Conservation (phyloP, 2,329 filamentous ascomycete species). For the Cercospora janseana region DNA sequence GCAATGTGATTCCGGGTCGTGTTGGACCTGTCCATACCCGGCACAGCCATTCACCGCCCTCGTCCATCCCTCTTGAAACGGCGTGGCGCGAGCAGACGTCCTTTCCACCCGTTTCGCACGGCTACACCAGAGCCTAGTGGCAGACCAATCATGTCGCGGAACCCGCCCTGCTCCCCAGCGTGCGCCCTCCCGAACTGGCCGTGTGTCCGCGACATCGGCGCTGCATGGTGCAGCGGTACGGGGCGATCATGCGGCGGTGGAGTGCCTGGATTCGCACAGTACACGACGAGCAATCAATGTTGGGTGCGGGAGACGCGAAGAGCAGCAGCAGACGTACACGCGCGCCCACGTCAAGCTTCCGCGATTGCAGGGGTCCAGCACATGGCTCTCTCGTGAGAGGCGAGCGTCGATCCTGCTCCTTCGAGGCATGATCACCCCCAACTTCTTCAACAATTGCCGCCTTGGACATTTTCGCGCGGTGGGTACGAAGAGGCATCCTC, state of each 20-base stretch:
- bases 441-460: background rate
- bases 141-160: background rate
- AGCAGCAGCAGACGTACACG: background rate
- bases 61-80: conserved; percentile 5
- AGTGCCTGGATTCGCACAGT: background rate
- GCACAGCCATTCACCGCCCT: conserved; percentile 10
- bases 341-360: conserved; percentile 2
- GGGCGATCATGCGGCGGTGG: background rate
- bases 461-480: no score
- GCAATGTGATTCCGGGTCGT: conserved; percentile 1
- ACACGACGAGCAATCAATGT: background rate
- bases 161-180: background rate
- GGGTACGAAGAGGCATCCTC: no score
- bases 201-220: background rate
- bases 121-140: background rate
- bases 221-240: background rate
- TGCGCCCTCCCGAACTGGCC: conserved; percentile 4
- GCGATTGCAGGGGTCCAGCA: conserved; percentile 1
- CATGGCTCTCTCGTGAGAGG: conserved; percentile 6
- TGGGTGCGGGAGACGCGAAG: background rate
- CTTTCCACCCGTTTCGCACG: conserved; percentile 1
- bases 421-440: background rate
- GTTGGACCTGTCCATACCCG: background rate
- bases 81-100: conserved; percentile 4
- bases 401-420: conserved; percentile 1